These are phyloP conservation scores for Phytophthora megakarya DNA, from an alignment of 352 stramenopile genomes.

Conservation along the genomic window DNA sequence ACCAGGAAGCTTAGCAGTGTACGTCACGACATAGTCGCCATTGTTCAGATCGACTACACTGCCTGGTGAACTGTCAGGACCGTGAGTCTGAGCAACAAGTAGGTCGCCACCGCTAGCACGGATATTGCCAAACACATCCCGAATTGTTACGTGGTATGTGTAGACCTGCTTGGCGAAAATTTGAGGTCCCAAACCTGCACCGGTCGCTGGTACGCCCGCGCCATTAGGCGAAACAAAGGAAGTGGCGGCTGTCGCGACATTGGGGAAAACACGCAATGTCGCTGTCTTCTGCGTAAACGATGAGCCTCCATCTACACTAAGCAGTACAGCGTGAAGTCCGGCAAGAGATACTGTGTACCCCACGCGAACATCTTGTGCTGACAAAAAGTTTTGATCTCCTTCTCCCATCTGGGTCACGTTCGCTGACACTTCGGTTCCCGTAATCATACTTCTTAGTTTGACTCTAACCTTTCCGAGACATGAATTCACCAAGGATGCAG, in stretches of 20 bases:
- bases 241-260: slow-evolving; percentile 36
- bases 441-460: slow-evolving; percentile 17
- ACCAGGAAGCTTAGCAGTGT: slow-evolving; percentile 35
- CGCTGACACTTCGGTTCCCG: slow-evolving; percentile 1
- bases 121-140: slow-evolving; percentile 51
- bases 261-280: slow-evolving; percentile 35
- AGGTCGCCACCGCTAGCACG: slow-evolving; percentile 43
- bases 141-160: slow-evolving; percentile 44
- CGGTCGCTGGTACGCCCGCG: slow-evolving; percentile 2
- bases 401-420: slow-evolving; percentile 11
- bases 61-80: slow-evolving; percentile 33
- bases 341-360: slow-evolving; percentile 41
- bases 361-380: slow-evolving; percentile 12
- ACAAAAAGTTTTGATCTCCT: slow-evolving; percentile 15
- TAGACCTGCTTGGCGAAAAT: slow-evolving; percentile 29
- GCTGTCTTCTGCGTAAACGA: slow-evolving; percentile 39
- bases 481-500: slow-evolving; percentile 5
- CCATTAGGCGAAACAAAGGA: slow-evolving; percentile 39
- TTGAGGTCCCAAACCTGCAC: slow-evolving; percentile 35
- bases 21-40: slow-evolving; percentile 50
- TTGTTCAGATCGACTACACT: slow-evolving; percentile 44
- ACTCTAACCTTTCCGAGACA: slow-evolving; percentile 10
- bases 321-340: slow-evolving; percentile 41
- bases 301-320: slow-evolving; percentile 38
- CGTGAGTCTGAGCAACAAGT: slow-evolving; percentile 41